Evolutionary conservation across 1,139 yeast species (phyloP), one percentile per base, ranked within the genome.

Genomic region (Hemisphaericaspora lyxosophila): DNA sequence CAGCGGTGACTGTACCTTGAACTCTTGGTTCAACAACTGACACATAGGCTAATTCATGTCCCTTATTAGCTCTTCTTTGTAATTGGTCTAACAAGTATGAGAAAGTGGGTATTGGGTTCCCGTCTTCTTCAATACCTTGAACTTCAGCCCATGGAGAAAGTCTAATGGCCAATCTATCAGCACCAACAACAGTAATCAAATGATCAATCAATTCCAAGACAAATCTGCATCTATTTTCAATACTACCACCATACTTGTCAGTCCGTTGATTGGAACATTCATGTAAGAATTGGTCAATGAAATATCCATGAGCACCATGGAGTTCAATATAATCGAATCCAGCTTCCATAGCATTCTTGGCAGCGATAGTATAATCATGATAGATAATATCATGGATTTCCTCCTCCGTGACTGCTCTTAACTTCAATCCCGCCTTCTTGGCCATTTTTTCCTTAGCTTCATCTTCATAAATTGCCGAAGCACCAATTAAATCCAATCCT

Each of bases 311-410:
- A 12, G 88, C 90, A 33, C 64, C 66, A 51, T 83, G 90, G 40
- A 84, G 54, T 58, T 84, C 87, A 30, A 84, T 73, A 47, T 80
- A 80, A 54, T 84, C 90, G 44, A 81, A 80, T 11, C 89, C 88
- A 4, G 84, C 83, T 6, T 54, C 64, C 31, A 76, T 45, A 2
- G 81, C 75, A 35, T 64, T 64, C 47, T 61, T 60, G 18, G 80
- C 80, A 5, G 80, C 79, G 4, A 48, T 45, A 1, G 60, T 66
- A 45, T 56, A 75, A 24, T 55, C 55, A 26, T 60, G 57, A 41
- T 60, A 44, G 18, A 71, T 58, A 36, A 63, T 53, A 30, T 59
- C 53, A 40, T 67, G 55, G 49, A 80, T 62, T 43, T 78, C 82
- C 13, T 57, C 65, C 13, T 45, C 47, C n/a, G 80, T 68, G 34